Evolutionary conservation across 345 rosid genomes (phyloP), one percentile per base, ranked within the genome.

Genomic region (Eucalyptus regnans): DNA sequence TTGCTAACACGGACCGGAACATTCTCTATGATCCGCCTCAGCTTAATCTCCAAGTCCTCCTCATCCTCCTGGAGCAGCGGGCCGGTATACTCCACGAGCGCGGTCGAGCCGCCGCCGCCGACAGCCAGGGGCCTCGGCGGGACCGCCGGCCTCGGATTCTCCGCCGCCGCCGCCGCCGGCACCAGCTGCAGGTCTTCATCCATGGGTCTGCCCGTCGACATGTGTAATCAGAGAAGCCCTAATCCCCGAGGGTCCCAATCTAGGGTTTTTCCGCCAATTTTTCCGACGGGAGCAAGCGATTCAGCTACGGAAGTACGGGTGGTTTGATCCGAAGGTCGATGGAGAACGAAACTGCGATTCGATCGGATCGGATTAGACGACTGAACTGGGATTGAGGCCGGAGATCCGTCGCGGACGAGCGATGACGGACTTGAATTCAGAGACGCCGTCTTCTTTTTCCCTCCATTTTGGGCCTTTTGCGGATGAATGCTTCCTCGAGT

Each of bases 1-100:
- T 97, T 98, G 66, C 95, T 96, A 89, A 98, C 99, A 37, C 99
- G 96, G 80, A 98, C 99, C 2, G 99, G 99, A 2, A 98, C 99
- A 89, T 98, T 98, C 87, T 97, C 99, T 43, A 98, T 89, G 90
- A 98, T 98, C 51, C 99, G 91, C 22, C 98, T 95, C 88, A 97
- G 99, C 94, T 97, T 98, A 27, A 98, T 17, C 93, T 97, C 99
- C 88, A 98, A 48, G 85, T 98, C 99, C 93, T 98, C 99, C 89
- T 95, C 99, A 85, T 94, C 98, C 89, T 98, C 99, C 91, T 94
- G 91, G 91, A 96, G 94, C 50, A 89, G 94, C 50, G 99, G 99
- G 12, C 92, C 93, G 86, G 92, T 88, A 90, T 97, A 97, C 94
- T 95, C 99, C 86, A 96, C 97, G 86, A 96, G 90, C 27, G 97